phyloP scores from a whole-genome alignment of 2,329 filamentous ascomycete species.

The Helotiales sp. region DNA sequence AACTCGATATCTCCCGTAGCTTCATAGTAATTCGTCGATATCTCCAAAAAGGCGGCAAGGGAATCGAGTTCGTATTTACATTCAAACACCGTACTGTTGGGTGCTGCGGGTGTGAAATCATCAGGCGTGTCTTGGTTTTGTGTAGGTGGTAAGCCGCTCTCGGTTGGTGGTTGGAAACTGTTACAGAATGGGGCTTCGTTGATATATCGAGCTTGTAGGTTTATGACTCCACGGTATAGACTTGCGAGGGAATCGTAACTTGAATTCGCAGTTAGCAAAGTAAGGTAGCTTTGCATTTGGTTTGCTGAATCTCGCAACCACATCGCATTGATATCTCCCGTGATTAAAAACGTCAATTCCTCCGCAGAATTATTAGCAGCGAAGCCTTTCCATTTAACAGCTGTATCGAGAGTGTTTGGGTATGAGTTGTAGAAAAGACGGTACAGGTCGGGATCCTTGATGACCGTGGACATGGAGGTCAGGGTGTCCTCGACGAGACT shows the following conservation, averaged over 20 bases:
- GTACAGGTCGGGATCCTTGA: slow-evolving; percentile 75
- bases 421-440: slow-evolving; percentile 72
- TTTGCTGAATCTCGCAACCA: slow-evolving; percentile 85
- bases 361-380: slow-evolving; percentile 57
- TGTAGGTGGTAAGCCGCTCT: slow-evolving; percentile 63
- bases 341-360: slow-evolving; percentile 62
- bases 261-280: slow-evolving; percentile 55
- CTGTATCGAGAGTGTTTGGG: slow-evolving; percentile 75
- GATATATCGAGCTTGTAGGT: slow-evolving; percentile 69
- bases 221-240: slow-evolving; percentile 70
- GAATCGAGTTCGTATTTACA: slow-evolving; percentile 97
- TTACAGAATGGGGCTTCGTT: slow-evolving; percentile 79
- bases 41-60: slow-evolving; percentile 79
- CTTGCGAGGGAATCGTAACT: slow-evolving; percentile 61
- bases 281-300: slow-evolving; percentile 70
- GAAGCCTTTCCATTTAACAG: slow-evolving; percentile 66
- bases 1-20: slow-evolving; percentile 71
- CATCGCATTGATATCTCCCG: slow-evolving; percentile 65
- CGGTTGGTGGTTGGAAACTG: slow-evolving; percentile 81
- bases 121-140: slow-evolving; percentile 59
- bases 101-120: slow-evolving; percentile 66
- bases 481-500: slow-evolving; percentile 76
- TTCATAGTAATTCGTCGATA: slow-evolving; percentile 78
- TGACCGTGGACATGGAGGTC: slow-evolving; percentile 62
- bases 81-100: slow-evolving; percentile 79